phyloP scores from a whole-genome alignment of 1,284 basidiomycete genomes.

The Fomes fomentarius region DNA sequence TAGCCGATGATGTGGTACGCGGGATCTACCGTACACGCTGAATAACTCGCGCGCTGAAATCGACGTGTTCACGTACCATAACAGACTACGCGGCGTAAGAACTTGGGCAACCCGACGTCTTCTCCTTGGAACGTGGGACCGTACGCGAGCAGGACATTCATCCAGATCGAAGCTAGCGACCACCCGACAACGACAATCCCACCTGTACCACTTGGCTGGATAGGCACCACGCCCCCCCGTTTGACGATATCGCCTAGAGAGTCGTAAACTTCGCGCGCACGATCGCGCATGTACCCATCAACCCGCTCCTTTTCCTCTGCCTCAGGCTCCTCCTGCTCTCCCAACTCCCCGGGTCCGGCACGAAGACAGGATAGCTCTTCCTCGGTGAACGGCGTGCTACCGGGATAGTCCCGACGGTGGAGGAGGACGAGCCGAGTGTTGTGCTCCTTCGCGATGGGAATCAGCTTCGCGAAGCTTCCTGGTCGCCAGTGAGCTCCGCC shows the following conservation, averaged over 20 bases:
- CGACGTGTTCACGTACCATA: slow-evolving; percentile 6
- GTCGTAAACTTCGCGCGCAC: slow-evolving; percentile 26
- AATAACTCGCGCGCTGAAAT: neutral
- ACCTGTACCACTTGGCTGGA: slow-evolving; percentile 1
- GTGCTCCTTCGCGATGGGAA: neutral
- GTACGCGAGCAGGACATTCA: slow-evolving; percentile 10
- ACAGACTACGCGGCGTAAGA: slow-evolving; percentile 12
- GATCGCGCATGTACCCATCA: slow-evolving; percentile 13
- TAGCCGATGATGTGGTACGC: slow-evolving; percentile 7
- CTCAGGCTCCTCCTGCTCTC: slow-evolving; percentile 2
- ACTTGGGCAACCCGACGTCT: slow-evolving; percentile 5
- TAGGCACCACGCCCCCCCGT: slow-evolving; percentile 18
- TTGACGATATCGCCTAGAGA: slow-evolving; percentile 31
- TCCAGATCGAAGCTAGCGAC: slow-evolving; percentile 14
- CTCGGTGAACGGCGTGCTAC: neutral
- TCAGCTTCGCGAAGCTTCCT: slow-evolving; percentile 29
- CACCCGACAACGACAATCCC: slow-evolving; percentile 18
- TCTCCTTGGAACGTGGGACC: slow-evolving; percentile 7
- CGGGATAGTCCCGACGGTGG: slow-evolving; percentile 6
- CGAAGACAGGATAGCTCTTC: no score
- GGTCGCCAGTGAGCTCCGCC: neutral
- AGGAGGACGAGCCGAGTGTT: slow-evolving; percentile 2
- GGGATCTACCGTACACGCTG: slow-evolving; percentile 1
- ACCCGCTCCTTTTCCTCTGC: neutral
- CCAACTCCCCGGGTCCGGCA: neutral